A percentile compares a stretch with the other conserved stretches of the same genome.
phyloP scores from a whole-genome alignment of 139 green algal species.

The Medakamo hakoo region DNA sequence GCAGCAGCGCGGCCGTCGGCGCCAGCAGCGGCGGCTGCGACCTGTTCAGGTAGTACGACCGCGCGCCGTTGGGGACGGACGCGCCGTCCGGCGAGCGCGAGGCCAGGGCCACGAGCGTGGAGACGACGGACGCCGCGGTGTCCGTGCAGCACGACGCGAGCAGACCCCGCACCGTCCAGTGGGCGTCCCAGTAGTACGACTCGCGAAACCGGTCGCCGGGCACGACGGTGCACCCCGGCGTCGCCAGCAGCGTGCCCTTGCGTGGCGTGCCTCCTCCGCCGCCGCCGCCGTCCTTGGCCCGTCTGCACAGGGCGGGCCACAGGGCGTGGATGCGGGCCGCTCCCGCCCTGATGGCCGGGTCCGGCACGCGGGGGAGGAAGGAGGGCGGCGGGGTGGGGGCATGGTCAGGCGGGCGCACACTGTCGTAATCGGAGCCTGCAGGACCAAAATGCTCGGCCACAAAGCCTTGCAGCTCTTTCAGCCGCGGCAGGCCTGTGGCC shows the following conservation, averaged over 20 bases:
- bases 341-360: conserved; percentile 7
- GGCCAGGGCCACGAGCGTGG: conserved; percentile 26
- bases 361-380: conserved; percentile 16
- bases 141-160: conserved; percentile 47
- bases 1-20: background rate
- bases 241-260: conserved; percentile 46
- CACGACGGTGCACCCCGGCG: conserved; percentile 56
- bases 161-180: conserved; percentile 70
- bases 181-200: conserved; percentile 79
- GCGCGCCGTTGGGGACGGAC: conserved; percentile 77
- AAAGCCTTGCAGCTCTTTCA: conserved; percentile 2
- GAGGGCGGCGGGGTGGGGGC: background rate
- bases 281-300: background rate
- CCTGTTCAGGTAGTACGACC: conserved; percentile 88
- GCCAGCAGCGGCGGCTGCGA: conserved; percentile 75
- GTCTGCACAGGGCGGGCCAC: conserved; percentile 23
- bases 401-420: background rate
- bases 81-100: conserved; percentile 42
- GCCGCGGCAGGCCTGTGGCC: background rate
- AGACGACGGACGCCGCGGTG: conserved; percentile 23
- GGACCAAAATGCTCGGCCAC: conserved; percentile 7
- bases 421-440: background rate
- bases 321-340: conserved; percentile 17
- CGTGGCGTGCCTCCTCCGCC: conserved; percentile 1
- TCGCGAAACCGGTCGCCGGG: conserved; percentile 75